These are phyloP conservation scores for Yamadazyma ubonensis DNA, from an alignment of 805 yeast species.

Conservation along the genomic window DNA sequence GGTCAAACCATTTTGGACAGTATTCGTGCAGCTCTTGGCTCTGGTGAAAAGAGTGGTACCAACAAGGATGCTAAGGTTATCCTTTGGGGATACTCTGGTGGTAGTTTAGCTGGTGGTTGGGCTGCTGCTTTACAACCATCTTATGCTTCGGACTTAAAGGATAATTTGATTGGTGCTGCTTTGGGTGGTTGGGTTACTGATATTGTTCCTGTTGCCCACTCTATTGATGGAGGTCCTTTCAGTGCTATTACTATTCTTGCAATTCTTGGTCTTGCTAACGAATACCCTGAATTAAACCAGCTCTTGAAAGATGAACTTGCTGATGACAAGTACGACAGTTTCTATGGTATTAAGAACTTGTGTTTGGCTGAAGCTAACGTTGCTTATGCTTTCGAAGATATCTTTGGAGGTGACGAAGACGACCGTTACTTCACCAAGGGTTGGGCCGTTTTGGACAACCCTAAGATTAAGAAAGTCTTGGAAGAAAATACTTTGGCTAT, in stretches of 20 bases:
- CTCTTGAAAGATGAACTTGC: slow-evolving; percentile 1
- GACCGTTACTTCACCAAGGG: slow-evolving; percentile 9
- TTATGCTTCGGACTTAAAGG: slow-evolving; percentile 31
- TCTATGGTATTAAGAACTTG: slow-evolving; percentile 1
- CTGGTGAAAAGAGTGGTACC: slow-evolving; percentile 17
- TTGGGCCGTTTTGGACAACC: slow-evolving; percentile 17
- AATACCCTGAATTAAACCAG: slow-evolving; percentile 24
- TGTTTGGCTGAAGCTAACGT: slow-evolving; percentile 12
- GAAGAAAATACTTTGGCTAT: slow-evolving; percentile 23
- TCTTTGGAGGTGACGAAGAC: slow-evolving; percentile 12
- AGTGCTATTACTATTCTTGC: slow-evolving; percentile 29
- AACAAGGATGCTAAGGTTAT: slow-evolving; percentile 16
- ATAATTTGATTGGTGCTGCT: slow-evolving; percentile 27
- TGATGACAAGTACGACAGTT: slow-evolving; percentile 1
- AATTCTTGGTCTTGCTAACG: slow-evolving; percentile 27
- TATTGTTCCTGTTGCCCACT: slow-evolving; percentile 23
- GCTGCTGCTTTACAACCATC: slow-evolving; percentile 32
- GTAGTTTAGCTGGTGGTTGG: slow-evolving; percentile 36
- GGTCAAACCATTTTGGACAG: slow-evolving; percentile 31
- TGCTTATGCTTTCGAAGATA: slow-evolving; percentile 10
- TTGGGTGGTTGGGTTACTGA: slow-evolving; percentile 35
- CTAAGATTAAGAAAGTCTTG: slow-evolving; percentile 15
- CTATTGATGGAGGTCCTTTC: slow-evolving; percentile 23
- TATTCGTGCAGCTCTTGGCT: slow-evolving; percentile 25
- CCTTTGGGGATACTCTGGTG: slow-evolving; percentile 39